Base-by-base conservation (phyloP, 75 land plant genomes). In the Selaginella moellendorffii region DNA sequence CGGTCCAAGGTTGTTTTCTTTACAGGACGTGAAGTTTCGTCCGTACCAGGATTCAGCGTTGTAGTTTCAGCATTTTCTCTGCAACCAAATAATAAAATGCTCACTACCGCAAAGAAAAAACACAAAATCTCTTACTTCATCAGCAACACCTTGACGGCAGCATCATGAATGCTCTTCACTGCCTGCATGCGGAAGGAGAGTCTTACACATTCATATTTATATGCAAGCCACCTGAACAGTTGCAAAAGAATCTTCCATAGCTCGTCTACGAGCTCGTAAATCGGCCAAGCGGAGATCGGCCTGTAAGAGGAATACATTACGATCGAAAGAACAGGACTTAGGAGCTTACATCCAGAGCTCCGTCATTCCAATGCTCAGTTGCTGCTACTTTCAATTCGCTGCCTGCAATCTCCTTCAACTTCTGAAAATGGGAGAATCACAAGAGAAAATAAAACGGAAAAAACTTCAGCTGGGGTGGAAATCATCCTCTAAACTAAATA, bases 281-380 rank as follows among this genome's bases (percentile, higher is more conserved):
- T 95, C 91, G 63, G 90, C 99, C 70, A 78, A 67, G 21, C 96
- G 77, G 58, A 95, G 64, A 69, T 95, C 99, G 76, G 96, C 99
- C 99, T 95, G 68, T 2, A 52, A 18, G 63, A 52, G n/a, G n/a
- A n/a, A n/a, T n/a, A n/a, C n/a, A n/a, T n/a, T n/a, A n/a, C n/a
- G n/a, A n/a, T n/a, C n/a, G n/a, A n/a, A n/a, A n/a, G n/a, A n/a
- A n/a, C n/a, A n/a, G n/a, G n/a, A n/a, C 14, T 36, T 36, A 25
- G 28, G 65, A 65, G 71, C 66, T 52, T 64, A 92, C 99, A 80
- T 89, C 96, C 52, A 95, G 66, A 28, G 96, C 99, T 23, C 99
- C 99, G 82, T 95, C 88, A 76, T 82, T 95, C 99, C 99, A 95
- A 65, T 95, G 99, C 69, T 86, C 69, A 64, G 83, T 88, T 60